A percentile compares a stretch with the other conserved stretches of the same genome.
Evolutionary conservation across 768 basidiomycete genomes (phyloP).

Genomic region (Pulveroboletus sp.): DNA sequence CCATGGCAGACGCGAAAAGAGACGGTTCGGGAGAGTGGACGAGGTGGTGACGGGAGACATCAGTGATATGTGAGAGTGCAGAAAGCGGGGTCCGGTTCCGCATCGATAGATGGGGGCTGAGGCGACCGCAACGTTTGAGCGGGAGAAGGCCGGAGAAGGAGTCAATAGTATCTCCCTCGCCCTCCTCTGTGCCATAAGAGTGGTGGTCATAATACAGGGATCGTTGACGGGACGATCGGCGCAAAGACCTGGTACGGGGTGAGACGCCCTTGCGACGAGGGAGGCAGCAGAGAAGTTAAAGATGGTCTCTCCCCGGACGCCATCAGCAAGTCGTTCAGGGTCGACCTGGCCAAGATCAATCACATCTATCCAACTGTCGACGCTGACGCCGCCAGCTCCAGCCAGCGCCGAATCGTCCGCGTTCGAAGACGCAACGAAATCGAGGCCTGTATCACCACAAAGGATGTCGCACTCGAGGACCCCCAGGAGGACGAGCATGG

Average conservation of each 20-base stretch:
- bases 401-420: conserved; percentile 17
- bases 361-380: conserved; percentile 38
- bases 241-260: conserved; percentile 8
- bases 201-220: conserved; percentile 19
- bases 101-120: neutral
- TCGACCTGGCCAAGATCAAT: conserved; percentile 65
- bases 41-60: conserved; percentile 29
- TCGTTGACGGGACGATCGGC: neutral
- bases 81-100: conserved; percentile 2
- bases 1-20: conserved; percentile 33
- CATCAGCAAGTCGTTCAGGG: conserved; percentile 58
- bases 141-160: conserved; percentile 23
- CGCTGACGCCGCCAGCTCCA: conserved; percentile 24
- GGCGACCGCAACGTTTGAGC: neutral
- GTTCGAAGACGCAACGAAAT: conserved; percentile 1
- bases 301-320: conserved; percentile 64
- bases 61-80: conserved; percentile 24
- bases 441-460: conserved; percentile 39
- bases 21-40: conserved; percentile 31
- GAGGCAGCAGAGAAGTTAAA: conserved; percentile 70
- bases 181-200: conserved; percentile 19
- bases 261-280: conserved; percentile 42
- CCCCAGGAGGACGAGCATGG: conserved; percentile 73
- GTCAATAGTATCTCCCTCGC: conserved; percentile 9
- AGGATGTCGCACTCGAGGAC: conserved; percentile 66